Conservation (phyloP, 2,329 filamentous ascomycete genomes). For the Colletotrichum sidae region DNA sequence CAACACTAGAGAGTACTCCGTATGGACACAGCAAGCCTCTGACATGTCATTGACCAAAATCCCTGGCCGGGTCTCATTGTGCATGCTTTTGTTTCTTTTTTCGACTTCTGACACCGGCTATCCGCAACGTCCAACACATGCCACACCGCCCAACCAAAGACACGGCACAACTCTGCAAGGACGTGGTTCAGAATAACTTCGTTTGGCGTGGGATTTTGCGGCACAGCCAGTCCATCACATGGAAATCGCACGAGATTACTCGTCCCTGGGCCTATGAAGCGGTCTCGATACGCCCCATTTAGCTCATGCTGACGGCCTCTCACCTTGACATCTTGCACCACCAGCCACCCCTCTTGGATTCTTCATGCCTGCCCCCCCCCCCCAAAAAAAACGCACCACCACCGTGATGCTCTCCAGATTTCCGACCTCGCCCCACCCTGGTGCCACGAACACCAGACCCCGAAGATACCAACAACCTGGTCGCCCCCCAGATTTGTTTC, state of each 20-base stretch:
- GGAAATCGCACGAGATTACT: slow-evolving; percentile 24
- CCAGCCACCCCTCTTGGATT: background rate
- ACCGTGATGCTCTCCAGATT: slow-evolving; percentile 32
- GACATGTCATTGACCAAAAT: slow-evolving; percentile 21
- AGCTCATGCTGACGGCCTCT: slow-evolving; percentile 8
- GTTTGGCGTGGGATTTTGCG: slow-evolving; percentile 14
- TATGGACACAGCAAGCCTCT: slow-evolving; percentile 19
- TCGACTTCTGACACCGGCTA: slow-evolving; percentile 27
- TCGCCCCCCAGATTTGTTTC: slow-evolving; percentile 24
- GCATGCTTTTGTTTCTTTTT: slow-evolving; percentile 18
- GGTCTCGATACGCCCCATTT: background rate
- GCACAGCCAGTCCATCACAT: slow-evolving; percentile 21
- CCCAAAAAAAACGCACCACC: slow-evolving; percentile 28
- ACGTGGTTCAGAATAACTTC: slow-evolving; percentile 6
- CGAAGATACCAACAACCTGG: slow-evolving; percentile 33
- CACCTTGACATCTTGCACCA: slow-evolving; percentile 7
- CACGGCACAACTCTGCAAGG: slow-evolving; percentile 1
- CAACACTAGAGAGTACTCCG: slow-evolving; percentile 1
- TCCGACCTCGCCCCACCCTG: slow-evolving; percentile 21
- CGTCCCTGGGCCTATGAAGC: slow-evolving; percentile 13
- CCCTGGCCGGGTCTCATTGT: slow-evolving; percentile 10
- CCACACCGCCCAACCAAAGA: background rate
- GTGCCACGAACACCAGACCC: slow-evolving; percentile 24
- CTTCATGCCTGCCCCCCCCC: slow-evolving; percentile 2
- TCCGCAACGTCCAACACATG: slow-evolving; percentile 18